Base-by-base conservation (phyloP, 495 filamentous ascomycete species). In the Hamigera avellanea region DNA sequence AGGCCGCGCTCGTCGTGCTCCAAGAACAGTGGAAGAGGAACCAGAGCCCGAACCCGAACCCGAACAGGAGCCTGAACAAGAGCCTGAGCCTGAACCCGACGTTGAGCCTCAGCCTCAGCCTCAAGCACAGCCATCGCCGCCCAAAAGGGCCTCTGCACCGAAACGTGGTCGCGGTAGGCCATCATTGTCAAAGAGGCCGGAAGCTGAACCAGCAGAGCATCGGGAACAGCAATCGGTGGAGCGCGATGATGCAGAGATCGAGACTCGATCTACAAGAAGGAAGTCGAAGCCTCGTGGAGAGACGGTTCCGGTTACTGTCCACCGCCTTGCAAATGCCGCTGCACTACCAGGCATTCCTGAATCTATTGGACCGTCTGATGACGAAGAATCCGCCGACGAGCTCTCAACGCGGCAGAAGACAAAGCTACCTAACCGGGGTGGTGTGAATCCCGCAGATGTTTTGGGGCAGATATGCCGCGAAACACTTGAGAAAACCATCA, bases 381-480 rank as follows among this genome's bases (percentile, higher is more conserved):
- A 54, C 12, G 57, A 54, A 36, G 59, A 52, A 23, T 51, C 60
- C 8, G 32, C 54, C 5, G 66, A 66, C 30, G 58, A 62, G 33
- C 40, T 54, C 15, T 49, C 54, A 0, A 43, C 44, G 8, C 41
- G 36, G 21, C 50, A 57, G 36, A 52, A 56, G 28, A 47, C 52
- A 14, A 62, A 59, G 26, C 47, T 64, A 9, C 61, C 72, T 8
- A 76, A 64, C 41, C 70, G 73, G n/a, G 66, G 66, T 17, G 79
- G 76, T 19, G 77, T 81, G 38, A 84, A 83, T 42, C 61, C 73
- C 1, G 66, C 82, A 13, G 81, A 86, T 33, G 81, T 84, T 0
- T 51, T 84, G 8, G 64, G 70, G 32, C 78, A 83, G 51, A 68
- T 84, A 28, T 83, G 78, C 54, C 69, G 76, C 28, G 81, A 84